Evolutionary conservation across 2,329 filamentous ascomycete genomes (phyloP).

Genomic region (Aspergillus pseudoglaucus): DNA sequence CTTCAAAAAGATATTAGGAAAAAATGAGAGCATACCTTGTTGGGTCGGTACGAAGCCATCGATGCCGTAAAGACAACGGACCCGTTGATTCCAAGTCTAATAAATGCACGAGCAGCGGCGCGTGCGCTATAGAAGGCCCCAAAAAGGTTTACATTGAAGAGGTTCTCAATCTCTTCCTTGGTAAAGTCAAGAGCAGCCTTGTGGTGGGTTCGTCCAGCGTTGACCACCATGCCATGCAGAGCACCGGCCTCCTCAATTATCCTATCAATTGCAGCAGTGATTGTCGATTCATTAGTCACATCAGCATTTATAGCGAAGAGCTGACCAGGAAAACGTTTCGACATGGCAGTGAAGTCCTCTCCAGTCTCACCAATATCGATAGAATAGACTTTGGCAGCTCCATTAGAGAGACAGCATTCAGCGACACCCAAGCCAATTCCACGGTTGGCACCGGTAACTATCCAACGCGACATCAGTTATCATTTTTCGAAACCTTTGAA

Average conservation of each 20-base stretch:
- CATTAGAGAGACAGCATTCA: conserved; percentile 43
- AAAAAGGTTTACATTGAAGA: conserved; percentile 43
- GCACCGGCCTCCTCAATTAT: conserved; percentile 40
- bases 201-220: conserved; percentile 48
- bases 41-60: conserved; percentile 43
- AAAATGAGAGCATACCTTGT: conserved; percentile 23
- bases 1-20: too few species aligned
- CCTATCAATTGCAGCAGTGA: conserved; percentile 39
- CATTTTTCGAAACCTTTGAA: neutral
- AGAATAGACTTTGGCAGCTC: conserved; percentile 40
- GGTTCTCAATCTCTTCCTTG: conserved; percentile 40
- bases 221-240: conserved; percentile 47
- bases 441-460: conserved; percentile 32
- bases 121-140: conserved; percentile 41
- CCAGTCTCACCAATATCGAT: conserved; percentile 37
- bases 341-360: conserved; percentile 12
- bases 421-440: conserved; percentile 44
- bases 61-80: conserved; percentile 40
- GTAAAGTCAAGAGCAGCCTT: conserved; percentile 48
- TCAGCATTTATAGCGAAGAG: conserved; percentile 40
- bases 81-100: conserved; percentile 40
- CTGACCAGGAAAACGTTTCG: conserved; percentile 33
- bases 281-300: conserved; percentile 42
- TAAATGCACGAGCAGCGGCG: conserved; percentile 40
- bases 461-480: neutral